Percentiles rank a stretch among this genome's conserved stretches.
Evolutionary conservation across 2,329 filamentous ascomycete species (phyloP).

Genomic region (Epichloe uncinata): DNA sequence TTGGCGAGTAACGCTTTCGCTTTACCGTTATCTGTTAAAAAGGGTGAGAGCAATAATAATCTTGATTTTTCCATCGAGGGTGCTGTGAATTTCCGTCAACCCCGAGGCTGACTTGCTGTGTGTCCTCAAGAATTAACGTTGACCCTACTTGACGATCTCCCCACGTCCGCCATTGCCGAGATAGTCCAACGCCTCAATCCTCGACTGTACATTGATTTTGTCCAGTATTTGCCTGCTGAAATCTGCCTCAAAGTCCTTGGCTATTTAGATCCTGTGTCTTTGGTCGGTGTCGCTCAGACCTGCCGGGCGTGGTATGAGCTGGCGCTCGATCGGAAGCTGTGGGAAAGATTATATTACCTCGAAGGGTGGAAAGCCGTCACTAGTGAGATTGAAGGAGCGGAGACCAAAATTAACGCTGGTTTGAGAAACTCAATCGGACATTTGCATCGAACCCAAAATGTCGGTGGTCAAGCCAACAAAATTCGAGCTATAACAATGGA

Average conservation of each 20-base stretch:
- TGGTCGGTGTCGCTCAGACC: conserved; percentile 65
- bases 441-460: conserved; percentile 29
- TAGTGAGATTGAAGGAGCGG: conserved; percentile 52
- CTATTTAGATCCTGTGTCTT: conserved; percentile 67
- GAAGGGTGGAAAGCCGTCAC: conserved; percentile 75
- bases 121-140: conserved; percentile 58
- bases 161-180: conserved; percentile 64
- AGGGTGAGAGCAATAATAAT: conserved; percentile 1
- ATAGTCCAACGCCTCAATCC: conserved; percentile 73
- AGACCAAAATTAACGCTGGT: conserved; percentile 42
- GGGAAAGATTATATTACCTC: conserved; percentile 67
- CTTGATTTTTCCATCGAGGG: conserved; percentile 23
- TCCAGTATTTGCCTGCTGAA: conserved; percentile 73
- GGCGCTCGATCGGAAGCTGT: conserved; percentile 71
- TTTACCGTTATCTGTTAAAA: conserved; percentile 35
- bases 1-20: conserved; percentile 35
- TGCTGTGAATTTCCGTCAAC: neutral
- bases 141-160: conserved; percentile 61
- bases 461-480: conserved; percentile 40
- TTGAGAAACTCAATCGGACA: conserved; percentile 24
- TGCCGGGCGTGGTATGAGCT: conserved; percentile 73
- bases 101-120: conserved; percentile 7
- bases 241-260: conserved; percentile 82
- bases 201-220: conserved; percentile 84
- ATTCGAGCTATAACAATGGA: conserved; percentile 38